Evolutionary conservation across 2,329 filamentous ascomycete species (phyloP).

Genomic region (Leptographium radiaticola): DNA sequence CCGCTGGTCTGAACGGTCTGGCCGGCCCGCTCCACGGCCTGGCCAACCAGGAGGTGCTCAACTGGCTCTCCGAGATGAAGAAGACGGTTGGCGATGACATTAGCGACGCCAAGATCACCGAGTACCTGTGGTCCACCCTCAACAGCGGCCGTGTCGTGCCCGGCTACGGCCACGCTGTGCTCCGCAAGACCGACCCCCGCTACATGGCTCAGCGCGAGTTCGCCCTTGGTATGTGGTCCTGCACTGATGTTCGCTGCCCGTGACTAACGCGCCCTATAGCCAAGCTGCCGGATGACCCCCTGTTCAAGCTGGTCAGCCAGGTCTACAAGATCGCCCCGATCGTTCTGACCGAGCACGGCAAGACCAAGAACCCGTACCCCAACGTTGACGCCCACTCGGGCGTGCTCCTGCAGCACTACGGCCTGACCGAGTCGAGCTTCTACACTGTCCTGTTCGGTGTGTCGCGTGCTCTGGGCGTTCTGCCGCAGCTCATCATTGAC

Average conservation of each 20-base stretch:
- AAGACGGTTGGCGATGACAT: slow-evolving; percentile 84
- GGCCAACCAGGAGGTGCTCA: slow-evolving; percentile 98
- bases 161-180: slow-evolving; percentile 95
- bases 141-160: slow-evolving; percentile 93
- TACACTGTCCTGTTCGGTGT: slow-evolving; percentile 99
- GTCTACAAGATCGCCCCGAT: slow-evolving; percentile 99
- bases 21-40: slow-evolving; percentile 97
- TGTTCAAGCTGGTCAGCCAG: slow-evolving; percentile 99
- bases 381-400: slow-evolving; percentile 98
- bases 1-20: slow-evolving; percentile 94
- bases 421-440: slow-evolving; percentile 96
- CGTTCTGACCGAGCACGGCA: slow-evolving; percentile 98
- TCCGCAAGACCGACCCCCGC: slow-evolving; percentile 98
- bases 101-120: slow-evolving; percentile 89
- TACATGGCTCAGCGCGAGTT: slow-evolving; percentile 98
- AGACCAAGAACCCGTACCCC: slow-evolving; percentile 99
- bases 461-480: slow-evolving; percentile 91
- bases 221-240: slow-evolving; percentile 44
- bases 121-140: slow-evolving; percentile 97
- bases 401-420: slow-evolving; percentile 99
- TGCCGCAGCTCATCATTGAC: slow-evolving; percentile 99
- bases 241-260: background rate
- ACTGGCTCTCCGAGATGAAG: slow-evolving; percentile 99
- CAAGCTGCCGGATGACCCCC: slow-evolving; percentile 91
- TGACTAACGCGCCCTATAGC: slow-evolving; percentile 19